Base-by-base conservation (phyloP, 768 basidiomycete species). In the Dioszegia aurantiaca region DNA sequence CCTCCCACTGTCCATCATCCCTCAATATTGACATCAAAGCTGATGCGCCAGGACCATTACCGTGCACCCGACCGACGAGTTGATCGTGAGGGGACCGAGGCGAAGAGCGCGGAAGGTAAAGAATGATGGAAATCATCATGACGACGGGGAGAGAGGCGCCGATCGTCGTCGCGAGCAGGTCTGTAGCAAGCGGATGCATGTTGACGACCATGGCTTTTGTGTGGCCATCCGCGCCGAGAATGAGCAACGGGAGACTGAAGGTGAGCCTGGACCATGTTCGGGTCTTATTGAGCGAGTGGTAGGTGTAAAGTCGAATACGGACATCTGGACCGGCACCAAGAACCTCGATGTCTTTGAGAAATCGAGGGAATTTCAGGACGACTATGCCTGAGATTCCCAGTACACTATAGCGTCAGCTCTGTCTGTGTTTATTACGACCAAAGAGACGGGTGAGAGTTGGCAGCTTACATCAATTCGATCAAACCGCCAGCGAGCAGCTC, bases 271-370 rank as follows among this genome's bases (percentile, higher is more conserved):
- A 64, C 48, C 67, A 65, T 0, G 61, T 67, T 11, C 69, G 51
- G 62, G 68, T 57, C 41, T 67, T 70, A 52, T 70, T 70, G 33
- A 39, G 51, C 42, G 67, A 63, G 43, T 70, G 69, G 55, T 63
- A 70, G 42, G 65, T 65, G 40, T 70, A 64, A 4, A 70, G 55
- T 23, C 69, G 55, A 16, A 61, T 45, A 42, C 69, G 60, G 19
- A 70, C 69, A 9, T 67, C 69, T 27, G 65, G 65, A 43, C 65
- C 63, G 21, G 69, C 69, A 12, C 69, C 69, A 23, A 66, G 63
- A 1, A 54, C 47, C 55, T 60, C 56, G 4, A 70, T 66, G 45
- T 63, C 63, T 6, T 55, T 30, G 5, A 70, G 64, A 58, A 70
- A 70, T 3, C 42, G 23, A 1, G 69, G 66, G 40, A 70, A 70